Evolutionary conservation across 1,139 yeast genomes (phyloP).

Genomic region (Spencermartinsiella ligniputridi): DNA sequence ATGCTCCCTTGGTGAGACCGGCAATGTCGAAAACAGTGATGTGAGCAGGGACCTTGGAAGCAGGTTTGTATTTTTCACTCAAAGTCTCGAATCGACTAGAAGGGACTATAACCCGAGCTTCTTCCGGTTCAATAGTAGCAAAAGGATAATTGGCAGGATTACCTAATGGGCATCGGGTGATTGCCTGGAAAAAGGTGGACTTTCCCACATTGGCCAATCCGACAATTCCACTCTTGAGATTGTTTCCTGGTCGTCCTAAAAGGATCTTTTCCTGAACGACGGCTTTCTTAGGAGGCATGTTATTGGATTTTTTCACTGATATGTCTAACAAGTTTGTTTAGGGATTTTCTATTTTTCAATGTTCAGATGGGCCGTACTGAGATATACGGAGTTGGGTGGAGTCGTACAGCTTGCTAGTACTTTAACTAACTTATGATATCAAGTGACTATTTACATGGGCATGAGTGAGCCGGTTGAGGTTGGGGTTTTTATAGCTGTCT

Average conservation of each 20-base stretch:
- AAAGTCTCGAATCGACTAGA: conserved; percentile 76
- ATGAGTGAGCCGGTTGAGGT: too few species aligned
- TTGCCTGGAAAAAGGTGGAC: conserved; percentile 60
- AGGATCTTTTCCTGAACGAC: conserved; percentile 84
- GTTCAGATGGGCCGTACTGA: background rate
- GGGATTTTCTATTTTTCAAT: conserved; percentile 1
- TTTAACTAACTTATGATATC: too few species aligned
- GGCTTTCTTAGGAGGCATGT: conserved; percentile 94
- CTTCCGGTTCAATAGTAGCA: conserved; percentile 97
- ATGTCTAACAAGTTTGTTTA: background rate
- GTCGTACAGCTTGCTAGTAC: too few species aligned
- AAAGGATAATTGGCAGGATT: conserved; percentile 97
- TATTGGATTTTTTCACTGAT: conserved; percentile 9
- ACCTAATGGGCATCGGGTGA: conserved; percentile 82
- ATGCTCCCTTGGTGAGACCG: conserved; percentile 92
- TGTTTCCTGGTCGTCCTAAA: conserved; percentile 96
- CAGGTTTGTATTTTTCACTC: conserved; percentile 65
- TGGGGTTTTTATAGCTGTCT: too few species aligned
- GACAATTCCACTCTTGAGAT: conserved; percentile 68
- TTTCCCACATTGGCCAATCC: conserved; percentile 90
- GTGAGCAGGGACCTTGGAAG: conserved; percentile 73
- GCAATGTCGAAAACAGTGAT: conserved; percentile 93
- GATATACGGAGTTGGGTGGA: conserved; percentile 1
- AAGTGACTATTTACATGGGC: too few species aligned
- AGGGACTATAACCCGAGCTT: conserved; percentile 91